Percentiles rank a stretch among this genome's conserved stretches.
Evolutionary conservation across 2,329 filamentous ascomycete genomes (phyloP).

Genomic region (Dactylella cylindrospora): DNA sequence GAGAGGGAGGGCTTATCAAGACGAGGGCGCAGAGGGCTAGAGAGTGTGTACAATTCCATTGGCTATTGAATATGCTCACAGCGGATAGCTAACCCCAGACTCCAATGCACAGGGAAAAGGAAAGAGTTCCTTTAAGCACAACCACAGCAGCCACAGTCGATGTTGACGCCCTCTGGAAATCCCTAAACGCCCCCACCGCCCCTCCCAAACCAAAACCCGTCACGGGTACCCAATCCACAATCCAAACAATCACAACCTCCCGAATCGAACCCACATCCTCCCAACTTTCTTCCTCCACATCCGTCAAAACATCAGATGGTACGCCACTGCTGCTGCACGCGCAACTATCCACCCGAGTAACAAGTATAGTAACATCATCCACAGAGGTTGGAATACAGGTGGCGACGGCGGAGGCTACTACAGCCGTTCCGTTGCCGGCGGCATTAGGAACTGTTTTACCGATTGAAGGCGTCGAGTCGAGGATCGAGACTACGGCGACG

Average conservation of each 20-base stretch:
- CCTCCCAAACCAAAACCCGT: slow-evolving; percentile 47
- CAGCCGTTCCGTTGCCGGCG: slow-evolving; percentile 19
- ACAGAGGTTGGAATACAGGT: slow-evolving; percentile 34
- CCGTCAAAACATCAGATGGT: slow-evolving; percentile 29
- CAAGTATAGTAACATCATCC: slow-evolving; percentile 43
- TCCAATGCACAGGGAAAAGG: slow-evolving; percentile 57
- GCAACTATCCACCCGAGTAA: slow-evolving; percentile 39
- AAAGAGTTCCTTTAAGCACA: slow-evolving; percentile 59
- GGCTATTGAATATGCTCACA: neutral
- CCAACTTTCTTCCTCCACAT: slow-evolving; percentile 6
- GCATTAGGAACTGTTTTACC: slow-evolving; percentile 8
- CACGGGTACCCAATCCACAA: slow-evolving; percentile 21
- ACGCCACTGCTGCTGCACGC: slow-evolving; percentile 24
- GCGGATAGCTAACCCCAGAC: slow-evolving; percentile 29
- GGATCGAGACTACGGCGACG: slow-evolving; percentile 28
- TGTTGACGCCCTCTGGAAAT: slow-evolving; percentile 69
- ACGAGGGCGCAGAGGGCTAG: slow-evolving; percentile 69
- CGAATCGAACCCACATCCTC: slow-evolving; percentile 16
- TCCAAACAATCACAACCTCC: slow-evolving; percentile 46
- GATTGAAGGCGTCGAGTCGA: slow-evolving; percentile 22
- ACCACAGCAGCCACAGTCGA: slow-evolving; percentile 67
- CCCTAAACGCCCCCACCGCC: slow-evolving; percentile 53
- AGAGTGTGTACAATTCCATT: slow-evolving; percentile 57
- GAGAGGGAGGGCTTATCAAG: slow-evolving; percentile 66
- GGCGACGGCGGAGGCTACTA: slow-evolving; percentile 24